Percentiles rank a stretch among this genome's conserved stretches.
Conservation (phyloP, 441 rosid species). For the Erodium moschatum region DNA sequence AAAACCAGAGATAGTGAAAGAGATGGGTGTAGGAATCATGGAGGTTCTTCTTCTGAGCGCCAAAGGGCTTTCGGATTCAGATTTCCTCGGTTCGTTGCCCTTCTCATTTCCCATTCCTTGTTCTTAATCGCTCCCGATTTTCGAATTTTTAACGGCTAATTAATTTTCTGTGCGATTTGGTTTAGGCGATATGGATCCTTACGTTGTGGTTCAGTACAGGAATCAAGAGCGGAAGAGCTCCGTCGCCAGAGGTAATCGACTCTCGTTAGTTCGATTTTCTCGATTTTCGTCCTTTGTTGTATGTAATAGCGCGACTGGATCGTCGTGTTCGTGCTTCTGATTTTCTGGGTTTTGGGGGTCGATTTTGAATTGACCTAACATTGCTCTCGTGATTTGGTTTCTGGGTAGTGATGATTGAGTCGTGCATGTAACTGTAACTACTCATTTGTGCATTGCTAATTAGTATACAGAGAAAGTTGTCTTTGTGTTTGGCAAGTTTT, state of each 20-base stretch:
- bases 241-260: slow-evolving; percentile 48
- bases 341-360: neutral
- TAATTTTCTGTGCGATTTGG: neutral
- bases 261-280: neutral
- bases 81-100: neutral
- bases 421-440: neutral
- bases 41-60: slow-evolving; percentile 58
- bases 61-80: slow-evolving; percentile 40
- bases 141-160: neutral
- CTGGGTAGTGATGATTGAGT: neutral
- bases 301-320: neutral
- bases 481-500: too few relatives aligned
- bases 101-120: neutral
- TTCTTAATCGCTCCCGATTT: neutral
- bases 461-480: too few relatives aligned
- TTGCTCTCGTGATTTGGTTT: too few relatives aligned
- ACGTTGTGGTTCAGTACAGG: slow-evolving; percentile 57
- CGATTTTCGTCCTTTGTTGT: too few relatives aligned
- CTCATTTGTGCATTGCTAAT: neutral
- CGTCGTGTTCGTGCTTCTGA: neutral
- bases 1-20: slow-evolving; percentile 4
- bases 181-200: slow-evolving; percentile 61
- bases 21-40: slow-evolving; percentile 62
- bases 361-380: neutral
- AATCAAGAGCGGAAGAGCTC: slow-evolving; percentile 57